phyloP scores from a whole-genome alignment of 345 rosid species.

The Isatis tinctoria region DNA sequence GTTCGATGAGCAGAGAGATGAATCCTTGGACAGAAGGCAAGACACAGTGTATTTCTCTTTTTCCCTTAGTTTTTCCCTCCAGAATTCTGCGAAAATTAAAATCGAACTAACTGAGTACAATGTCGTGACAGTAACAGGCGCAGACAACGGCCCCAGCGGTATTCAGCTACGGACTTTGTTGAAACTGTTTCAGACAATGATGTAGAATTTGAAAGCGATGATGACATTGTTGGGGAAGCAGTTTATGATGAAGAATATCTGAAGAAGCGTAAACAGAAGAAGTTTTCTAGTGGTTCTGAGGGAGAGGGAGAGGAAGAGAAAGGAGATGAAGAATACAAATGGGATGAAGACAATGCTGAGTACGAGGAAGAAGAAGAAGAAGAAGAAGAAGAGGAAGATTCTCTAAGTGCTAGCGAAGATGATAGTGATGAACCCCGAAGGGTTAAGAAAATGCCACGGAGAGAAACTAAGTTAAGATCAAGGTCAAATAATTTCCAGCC shows the following conservation, averaged over 20 bases:
- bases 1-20: conserved; percentile 59
- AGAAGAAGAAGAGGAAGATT: conserved; percentile 82
- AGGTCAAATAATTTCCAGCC: conserved; percentile 62
- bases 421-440: conserved; percentile 75
- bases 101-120: background rate
- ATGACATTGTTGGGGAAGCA: conserved; percentile 99
- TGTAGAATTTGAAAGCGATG: conserved; percentile 81
- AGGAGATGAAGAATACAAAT: conserved; percentile 45
- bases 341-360: conserved; percentile 90
- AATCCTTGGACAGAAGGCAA: conserved; percentile 72
- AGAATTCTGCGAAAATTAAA: background rate
- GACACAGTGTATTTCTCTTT: conserved; percentile 11
- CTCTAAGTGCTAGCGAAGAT: conserved; percentile 72
- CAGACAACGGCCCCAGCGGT: conserved; percentile 87
- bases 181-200: conserved; percentile 91
- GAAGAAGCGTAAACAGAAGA: conserved; percentile 74
- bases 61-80: background rate
- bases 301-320: conserved; percentile 53
- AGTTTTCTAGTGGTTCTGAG: conserved; percentile 74
- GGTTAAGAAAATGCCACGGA: conserved; percentile 61
- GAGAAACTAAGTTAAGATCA: conserved; percentile 73
- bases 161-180: conserved; percentile 73
- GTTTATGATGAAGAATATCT: conserved; percentile 96
- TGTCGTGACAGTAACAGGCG: conserved; percentile 55
- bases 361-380: conserved; percentile 61